Evolutionary conservation across 176 grass and related monocot genomes (phyloP), one percentile per base, ranked within the genome.

Genomic region (Triticum dicoccoides): DNA sequence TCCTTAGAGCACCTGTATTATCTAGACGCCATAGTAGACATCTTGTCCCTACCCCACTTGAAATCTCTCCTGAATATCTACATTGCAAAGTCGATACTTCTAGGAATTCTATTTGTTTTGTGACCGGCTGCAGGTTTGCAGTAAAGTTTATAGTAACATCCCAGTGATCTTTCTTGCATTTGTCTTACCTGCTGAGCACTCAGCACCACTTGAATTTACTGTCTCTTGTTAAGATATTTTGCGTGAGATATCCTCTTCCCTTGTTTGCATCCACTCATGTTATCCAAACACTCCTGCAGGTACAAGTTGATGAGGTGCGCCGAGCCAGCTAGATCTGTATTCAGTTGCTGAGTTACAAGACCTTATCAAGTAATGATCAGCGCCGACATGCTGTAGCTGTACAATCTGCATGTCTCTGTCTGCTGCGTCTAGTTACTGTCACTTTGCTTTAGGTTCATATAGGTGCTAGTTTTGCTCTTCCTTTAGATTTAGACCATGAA

Each of bases 241-340:
- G 23, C 67, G 78, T 66, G 11, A 42, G 8, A 68, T 82, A 18
- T 54, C 61, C 42, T 75, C 13, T 45, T 81, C 47, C 62, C 11
- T 85, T 85, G 39, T 79, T 69, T n/a, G 23, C 56, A 65, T 27
- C 33, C 35, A 77, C 12, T 33, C 3, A 14, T 67, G 59, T 29
- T 78, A 54, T 41, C 54, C 39, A 5, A 82, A 75, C 85, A 54
- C 33, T 67, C 39, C 35, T 84, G 65, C 85, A 91, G 85, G 65
- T 27, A 80, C 33, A 74, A 42, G 33, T 6, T 32, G 65, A 38
- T 17, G 61, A 65, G 52, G 66, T 14, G 18, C 20, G 69, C 61
- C 59, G 39, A 63, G 20, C 33, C 38, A 59, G 70, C 61, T 11
- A 30, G 69, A 68, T 32, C 11, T 75, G 68, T 45, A 73, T 11